phyloP scores from a whole-genome alignment of 805 yeast genomes.

The Saturnispora gosingensis region DNA sequence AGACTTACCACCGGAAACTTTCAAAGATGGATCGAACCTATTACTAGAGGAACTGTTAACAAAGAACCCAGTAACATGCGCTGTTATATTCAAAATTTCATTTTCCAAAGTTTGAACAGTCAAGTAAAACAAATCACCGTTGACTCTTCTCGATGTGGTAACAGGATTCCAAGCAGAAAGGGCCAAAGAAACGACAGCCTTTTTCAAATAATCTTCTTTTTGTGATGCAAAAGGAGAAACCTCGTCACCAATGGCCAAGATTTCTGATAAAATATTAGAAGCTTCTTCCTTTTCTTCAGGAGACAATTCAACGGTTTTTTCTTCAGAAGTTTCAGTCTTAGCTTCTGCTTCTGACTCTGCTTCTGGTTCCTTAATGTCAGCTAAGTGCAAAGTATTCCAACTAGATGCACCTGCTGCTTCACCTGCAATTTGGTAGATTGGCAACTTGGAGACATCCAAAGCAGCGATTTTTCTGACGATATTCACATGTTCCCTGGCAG shows the following conservation, averaged over 20 bases:
- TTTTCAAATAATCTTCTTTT: slow-evolving; percentile 26
- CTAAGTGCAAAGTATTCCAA: slow-evolving; percentile 34
- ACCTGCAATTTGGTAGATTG: slow-evolving; percentile 30
- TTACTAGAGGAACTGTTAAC: slow-evolving; percentile 60
- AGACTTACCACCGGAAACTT: slow-evolving; percentile 17
- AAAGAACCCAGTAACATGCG: slow-evolving; percentile 70
- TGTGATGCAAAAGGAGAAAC: slow-evolving; percentile 23
- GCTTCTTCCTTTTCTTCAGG: slow-evolving; percentile 27
- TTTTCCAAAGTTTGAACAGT: slow-evolving; percentile 71
- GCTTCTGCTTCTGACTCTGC: slow-evolving; percentile 9
- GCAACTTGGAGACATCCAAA: slow-evolving; percentile 38
- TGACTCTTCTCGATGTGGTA: slow-evolving; percentile 46
- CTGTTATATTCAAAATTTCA: slow-evolving; percentile 69
- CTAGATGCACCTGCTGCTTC: slow-evolving; percentile 43
- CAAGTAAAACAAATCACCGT: slow-evolving; percentile 78
- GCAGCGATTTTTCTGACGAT: slow-evolving; percentile 56
- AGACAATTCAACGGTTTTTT: slow-evolving; percentile 18
- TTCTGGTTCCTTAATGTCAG: slow-evolving; percentile 18
- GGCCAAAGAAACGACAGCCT: slow-evolving; percentile 47
- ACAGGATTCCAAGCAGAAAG: slow-evolving; percentile 86
- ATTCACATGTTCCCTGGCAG: slow-evolving; percentile 52
- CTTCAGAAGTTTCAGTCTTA: slow-evolving; percentile 12
- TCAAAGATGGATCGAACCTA: slow-evolving; percentile 60
- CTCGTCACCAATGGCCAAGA: slow-evolving; percentile 6
- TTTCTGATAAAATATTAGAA: slow-evolving; percentile 14